A percentile compares a stretch with the other conserved stretches of the same genome.
Conservation (phyloP, 1,284 basidiomycete species). For the Pholiota adiposa region DNA sequence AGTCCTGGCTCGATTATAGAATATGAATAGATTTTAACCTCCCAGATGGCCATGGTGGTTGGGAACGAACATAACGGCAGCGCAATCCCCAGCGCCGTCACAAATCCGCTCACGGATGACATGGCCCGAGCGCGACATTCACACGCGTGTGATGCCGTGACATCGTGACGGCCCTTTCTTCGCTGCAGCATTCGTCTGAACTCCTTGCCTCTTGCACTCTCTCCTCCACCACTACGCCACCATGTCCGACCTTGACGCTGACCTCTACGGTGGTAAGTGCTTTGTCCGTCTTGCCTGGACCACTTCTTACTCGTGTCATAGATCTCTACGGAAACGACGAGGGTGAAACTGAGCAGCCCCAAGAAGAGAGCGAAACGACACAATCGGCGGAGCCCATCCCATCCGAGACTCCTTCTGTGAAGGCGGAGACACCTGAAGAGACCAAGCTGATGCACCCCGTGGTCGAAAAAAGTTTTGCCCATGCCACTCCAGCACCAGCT, state of each 20-base stretch:
- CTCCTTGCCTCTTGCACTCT: conserved; percentile 14
- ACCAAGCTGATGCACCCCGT: conserved; percentile 19
- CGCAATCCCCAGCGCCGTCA: no score
- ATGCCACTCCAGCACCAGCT: conserved; percentile 24
- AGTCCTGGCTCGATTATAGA: neutral
- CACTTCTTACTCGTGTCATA: conserved; percentile 28
- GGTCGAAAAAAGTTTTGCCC: conserved; percentile 18
- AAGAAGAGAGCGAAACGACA: conserved; percentile 35
- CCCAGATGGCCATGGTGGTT: no score
- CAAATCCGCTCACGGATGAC: neutral
- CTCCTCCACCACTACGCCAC: conserved; percentile 33
- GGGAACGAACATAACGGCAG: no score
- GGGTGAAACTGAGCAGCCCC: conserved; percentile 52
- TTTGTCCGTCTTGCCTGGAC: neutral
- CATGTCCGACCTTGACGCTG: conserved; percentile 83
- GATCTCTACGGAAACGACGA: conserved; percentile 85
- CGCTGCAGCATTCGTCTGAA: conserved; percentile 8
- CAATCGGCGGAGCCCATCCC: conserved; percentile 32
- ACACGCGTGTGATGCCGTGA: conserved; percentile 13
- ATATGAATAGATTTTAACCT: no score
- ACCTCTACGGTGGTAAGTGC: conserved; percentile 77
- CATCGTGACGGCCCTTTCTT: conserved; percentile 18
- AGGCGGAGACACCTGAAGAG: conserved; percentile 21
- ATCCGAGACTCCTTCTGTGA: conserved; percentile 25
- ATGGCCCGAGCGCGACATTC: neutral